These are phyloP conservation scores for Helminthosporium solani DNA, from an alignment of 2,329 filamentous ascomycete genomes.

Conservation along the genomic window DNA sequence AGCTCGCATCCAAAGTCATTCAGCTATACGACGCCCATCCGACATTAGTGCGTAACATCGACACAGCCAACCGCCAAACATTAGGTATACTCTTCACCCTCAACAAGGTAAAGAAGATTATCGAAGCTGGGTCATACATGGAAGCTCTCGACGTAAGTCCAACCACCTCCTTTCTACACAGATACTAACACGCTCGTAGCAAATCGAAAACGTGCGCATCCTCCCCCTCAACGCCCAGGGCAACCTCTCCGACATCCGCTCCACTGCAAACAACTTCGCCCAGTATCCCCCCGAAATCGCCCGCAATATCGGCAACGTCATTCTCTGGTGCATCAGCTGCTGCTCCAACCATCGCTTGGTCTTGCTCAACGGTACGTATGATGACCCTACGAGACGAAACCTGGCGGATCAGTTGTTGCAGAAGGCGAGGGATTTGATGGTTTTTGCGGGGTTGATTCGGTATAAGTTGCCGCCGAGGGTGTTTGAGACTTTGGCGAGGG, in stretches of 20 bases:
- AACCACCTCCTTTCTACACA: conserved; percentile 6
- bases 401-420: conserved; percentile 69
- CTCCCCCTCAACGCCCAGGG: conserved; percentile 75
- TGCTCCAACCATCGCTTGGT: conserved; percentile 74
- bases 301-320: conserved; percentile 83
- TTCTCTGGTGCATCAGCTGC: conserved; percentile 91
- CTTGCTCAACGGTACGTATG: conserved; percentile 68
- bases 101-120: conserved; percentile 59
- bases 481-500: conserved; percentile 83
- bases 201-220: conserved; percentile 72
- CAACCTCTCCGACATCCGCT: conserved; percentile 76
- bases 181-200: conserved; percentile 48
- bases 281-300: conserved; percentile 77
- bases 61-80: conserved; percentile 57
- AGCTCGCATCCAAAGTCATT: conserved; percentile 63
- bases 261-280: conserved; percentile 77
- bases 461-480: conserved; percentile 86
- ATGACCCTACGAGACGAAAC: conserved; percentile 58
- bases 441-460: conserved; percentile 88
- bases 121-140: conserved; percentile 61
- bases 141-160: conserved; percentile 64
- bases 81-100: conserved; percentile 62
- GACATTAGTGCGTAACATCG: conserved; percentile 62
- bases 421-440: conserved; percentile 85
- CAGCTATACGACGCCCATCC: conserved; percentile 62